Evolutionary conservation across 2,329 filamentous ascomycete genomes (phyloP).

Genomic region (Colletotrichum lentis): DNA sequence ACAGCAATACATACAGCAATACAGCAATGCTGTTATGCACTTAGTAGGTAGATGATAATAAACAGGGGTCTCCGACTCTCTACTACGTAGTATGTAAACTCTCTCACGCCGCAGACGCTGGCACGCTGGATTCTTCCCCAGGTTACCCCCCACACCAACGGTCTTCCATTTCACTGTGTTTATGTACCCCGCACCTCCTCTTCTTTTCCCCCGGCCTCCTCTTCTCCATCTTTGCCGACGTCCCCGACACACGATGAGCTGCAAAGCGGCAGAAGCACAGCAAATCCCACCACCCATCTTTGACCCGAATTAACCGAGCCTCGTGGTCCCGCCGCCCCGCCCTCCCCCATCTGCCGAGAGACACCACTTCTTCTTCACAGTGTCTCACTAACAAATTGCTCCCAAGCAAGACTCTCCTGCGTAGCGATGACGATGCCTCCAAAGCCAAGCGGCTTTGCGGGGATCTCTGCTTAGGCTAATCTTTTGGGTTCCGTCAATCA

Average conservation of each 20-base stretch:
- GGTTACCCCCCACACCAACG: slow-evolving; percentile 26
- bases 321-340: not conserved
- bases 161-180: not conserved
- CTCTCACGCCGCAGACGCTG: too few species aligned
- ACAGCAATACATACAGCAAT: too few species aligned
- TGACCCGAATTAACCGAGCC: slow-evolving; percentile 32
- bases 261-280: slow-evolving; percentile 13
- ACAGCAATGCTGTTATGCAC: too few species aligned
- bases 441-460: not conserved
- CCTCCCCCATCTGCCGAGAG: slow-evolving; percentile 11
- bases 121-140: too few species aligned
- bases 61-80: slow-evolving; percentile 6
- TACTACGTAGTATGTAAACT: too few species aligned
- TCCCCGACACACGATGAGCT: not conserved
- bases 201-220: not conserved
- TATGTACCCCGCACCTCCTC: slow-evolving; percentile 26
- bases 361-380: slow-evolving; percentile 16
- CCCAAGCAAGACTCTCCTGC: not conserved
- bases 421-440: not conserved
- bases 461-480: not conserved
- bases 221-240: not conserved
- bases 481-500: slow-evolving; percentile 2
- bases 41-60: not conserved
- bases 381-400: not conserved
- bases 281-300: slow-evolving; percentile 20